Evolutionary conservation across 2,329 filamentous ascomycete genomes (phyloP), one percentile per base, ranked within the genome.

Genomic region (Sporothrix pallida): DNA sequence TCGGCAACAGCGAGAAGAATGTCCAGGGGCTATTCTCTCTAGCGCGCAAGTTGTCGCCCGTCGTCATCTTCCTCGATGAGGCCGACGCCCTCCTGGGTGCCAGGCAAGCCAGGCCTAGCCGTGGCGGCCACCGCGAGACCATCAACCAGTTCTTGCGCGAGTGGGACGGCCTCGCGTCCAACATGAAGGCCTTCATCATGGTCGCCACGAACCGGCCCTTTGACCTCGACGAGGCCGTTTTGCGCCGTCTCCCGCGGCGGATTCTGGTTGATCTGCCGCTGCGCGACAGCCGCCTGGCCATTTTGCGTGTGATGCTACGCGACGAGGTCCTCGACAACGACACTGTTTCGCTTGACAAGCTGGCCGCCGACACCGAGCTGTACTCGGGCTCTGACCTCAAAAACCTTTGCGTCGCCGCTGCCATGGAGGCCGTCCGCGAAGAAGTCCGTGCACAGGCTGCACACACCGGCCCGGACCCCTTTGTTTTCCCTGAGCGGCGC

Each of bases 71-170:
- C 83, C 94, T 99, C 75, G 96, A 99, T 79, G 96, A 99, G 83
- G 96, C 95, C 26, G 96, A 99, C 81, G 93, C 95, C 8, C 91
- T 99, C 67, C 92, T 99, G 73, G 93, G 93, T 37, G 91, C 92
- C 17, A 90, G 96, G 72, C 87, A 90, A 76, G 88, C 88, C 54
- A 86, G 87, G 31, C 87, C 87, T 74, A 90, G 89, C 77, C 87
- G 93, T 44, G 89, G 89, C 6, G 91, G 89, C 1, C 93, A 97
- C 78, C 90, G 95, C 69, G 95, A 98, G 81, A 91, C 96, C 72
- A 95, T 98, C 81, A 99, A 98, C 80, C 95, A 99, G 82, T 98
- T 98, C 81, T 85, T 99, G 69, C 92, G 94, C 72, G 95, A 98
- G 81, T 98, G 95, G 96, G 96, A 98, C 78, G 96, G 96, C 12